These are phyloP conservation scores for Vigna unguiculata DNA, from an alignment of 306 rosid species.

Conservation along the genomic window DNA sequence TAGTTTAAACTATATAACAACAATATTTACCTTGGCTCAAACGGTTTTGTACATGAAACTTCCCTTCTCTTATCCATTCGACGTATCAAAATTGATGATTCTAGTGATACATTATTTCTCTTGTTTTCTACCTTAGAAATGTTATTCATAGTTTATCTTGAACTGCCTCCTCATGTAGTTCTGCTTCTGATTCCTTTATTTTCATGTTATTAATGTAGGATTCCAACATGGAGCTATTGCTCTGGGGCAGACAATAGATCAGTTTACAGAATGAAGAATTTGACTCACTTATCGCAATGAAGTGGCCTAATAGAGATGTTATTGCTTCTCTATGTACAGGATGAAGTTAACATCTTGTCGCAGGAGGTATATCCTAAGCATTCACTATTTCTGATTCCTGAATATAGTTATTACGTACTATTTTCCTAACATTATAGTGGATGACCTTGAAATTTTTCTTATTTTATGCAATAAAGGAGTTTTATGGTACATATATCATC, in stretches of 20 bases:
- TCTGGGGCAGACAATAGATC: conserved; percentile 21
- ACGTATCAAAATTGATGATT: conserved; percentile 1
- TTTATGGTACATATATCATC: conserved; percentile 15
- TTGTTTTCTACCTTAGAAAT: conserved; percentile 18
- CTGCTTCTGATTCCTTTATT: conserved; percentile 29
- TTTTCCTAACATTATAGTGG: neutral
- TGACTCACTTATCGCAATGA: conserved; percentile 4
- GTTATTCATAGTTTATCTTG: conserved; percentile 4
- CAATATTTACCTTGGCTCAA: too few relatives aligned
- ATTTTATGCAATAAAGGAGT: conserved; percentile 27
- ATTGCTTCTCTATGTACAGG: conserved; percentile 20
- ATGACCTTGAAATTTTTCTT: conserved; percentile 27
- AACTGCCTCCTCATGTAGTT: conserved; percentile 14
- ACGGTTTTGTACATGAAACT: too few relatives aligned
- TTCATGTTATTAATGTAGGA: conserved; percentile 26
- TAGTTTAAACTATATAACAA: too few relatives aligned
- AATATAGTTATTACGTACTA: neutral
- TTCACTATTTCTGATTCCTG: conserved; percentile 10
- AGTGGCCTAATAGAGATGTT: conserved; percentile 17
- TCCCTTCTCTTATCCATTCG: too few relatives aligned
- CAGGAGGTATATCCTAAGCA: conserved; percentile 29
- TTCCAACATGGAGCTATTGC: conserved; percentile 29
- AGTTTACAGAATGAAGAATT: conserved; percentile 35
- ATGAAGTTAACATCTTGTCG: conserved; percentile 16
- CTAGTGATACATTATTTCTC: conserved; percentile 37